phyloP scores from a whole-genome alignment of 352 stramenopile genomes.

The Globisporangium radiosum region DNA sequence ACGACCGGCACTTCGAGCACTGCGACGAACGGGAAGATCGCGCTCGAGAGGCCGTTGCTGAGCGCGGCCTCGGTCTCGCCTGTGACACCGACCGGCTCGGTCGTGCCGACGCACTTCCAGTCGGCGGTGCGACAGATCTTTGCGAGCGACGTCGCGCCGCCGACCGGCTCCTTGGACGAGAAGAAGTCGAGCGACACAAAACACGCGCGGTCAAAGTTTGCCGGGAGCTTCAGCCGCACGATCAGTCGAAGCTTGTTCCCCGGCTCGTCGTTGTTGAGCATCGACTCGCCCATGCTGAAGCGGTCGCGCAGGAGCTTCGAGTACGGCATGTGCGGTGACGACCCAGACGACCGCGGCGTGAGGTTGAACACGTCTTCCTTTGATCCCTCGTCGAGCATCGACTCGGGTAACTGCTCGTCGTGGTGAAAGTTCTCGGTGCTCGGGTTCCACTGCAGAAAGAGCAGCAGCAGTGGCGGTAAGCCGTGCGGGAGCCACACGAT shows the following conservation, averaged over 20 bases:
- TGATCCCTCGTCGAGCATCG: conserved; percentile 45
- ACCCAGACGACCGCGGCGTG: conserved; percentile 66
- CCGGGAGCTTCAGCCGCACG: conserved; percentile 75
- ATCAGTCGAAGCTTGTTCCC: conserved; percentile 79
- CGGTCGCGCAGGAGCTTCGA: conserved; percentile 65
- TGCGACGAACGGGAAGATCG: conserved; percentile 81
- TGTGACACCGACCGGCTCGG: conserved; percentile 61
- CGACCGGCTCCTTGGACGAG: conserved; percentile 63
- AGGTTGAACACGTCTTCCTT: conserved; percentile 86
- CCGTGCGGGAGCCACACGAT: conserved; percentile 80
- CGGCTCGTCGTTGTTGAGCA: conserved; percentile 75
- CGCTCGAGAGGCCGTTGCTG: conserved; percentile 42
- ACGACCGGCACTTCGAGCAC: conserved; percentile 80
- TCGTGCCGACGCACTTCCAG: conserved; percentile 84
- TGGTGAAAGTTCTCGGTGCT: conserved; percentile 60
- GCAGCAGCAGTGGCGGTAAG: conserved; percentile 60
- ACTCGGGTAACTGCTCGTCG: conserved; percentile 37
- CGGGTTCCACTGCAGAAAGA: conserved; percentile 85
- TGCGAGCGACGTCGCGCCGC: conserved; percentile 37
- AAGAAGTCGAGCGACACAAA: conserved; percentile 84
- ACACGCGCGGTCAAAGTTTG: conserved; percentile 65
- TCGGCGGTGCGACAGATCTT: conserved; percentile 46
- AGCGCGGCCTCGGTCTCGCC: conserved; percentile 62
- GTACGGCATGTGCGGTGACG: conserved; percentile 79
- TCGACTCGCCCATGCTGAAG: conserved; percentile 68